These are phyloP conservation scores for Acanthamoeba royreba DNA, from an alignment of 208 protist species.

Conservation along the genomic window DNA sequence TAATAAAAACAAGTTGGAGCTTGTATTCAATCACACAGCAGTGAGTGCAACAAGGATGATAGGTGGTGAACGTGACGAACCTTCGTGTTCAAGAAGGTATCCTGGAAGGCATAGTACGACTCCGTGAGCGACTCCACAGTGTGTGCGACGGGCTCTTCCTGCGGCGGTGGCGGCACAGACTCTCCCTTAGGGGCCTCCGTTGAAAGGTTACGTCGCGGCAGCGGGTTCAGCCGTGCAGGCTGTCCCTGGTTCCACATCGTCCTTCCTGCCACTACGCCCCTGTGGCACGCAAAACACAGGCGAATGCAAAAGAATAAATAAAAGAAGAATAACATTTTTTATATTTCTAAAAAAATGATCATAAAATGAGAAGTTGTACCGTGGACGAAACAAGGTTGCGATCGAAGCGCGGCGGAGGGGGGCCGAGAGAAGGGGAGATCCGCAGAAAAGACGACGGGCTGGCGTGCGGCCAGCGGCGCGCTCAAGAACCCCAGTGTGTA, in stretches of 20 bases:
- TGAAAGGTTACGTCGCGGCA: neutral
- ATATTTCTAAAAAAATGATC: no score
- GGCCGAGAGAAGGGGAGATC: no score
- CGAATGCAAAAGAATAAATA: no score
- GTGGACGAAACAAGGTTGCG: no score
- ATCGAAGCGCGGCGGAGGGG: no score
- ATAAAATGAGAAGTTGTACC: no score
- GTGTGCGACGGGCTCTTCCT: neutral
- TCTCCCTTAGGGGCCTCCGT: neutral
- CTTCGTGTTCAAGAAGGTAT: neutral
- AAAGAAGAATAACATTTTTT: no score
- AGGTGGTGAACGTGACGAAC: neutral
- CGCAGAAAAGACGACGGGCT: no score
- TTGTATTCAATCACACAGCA: neutral
- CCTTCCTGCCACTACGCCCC: no score
- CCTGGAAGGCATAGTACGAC: conserved; percentile 6
- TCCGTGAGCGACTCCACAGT: conserved; percentile 3
- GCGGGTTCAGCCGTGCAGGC: neutral
- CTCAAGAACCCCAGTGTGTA: no score
- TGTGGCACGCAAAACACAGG: no score
- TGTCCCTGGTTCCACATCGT: neutral
- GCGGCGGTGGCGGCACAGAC: neutral
- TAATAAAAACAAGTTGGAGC: neutral
- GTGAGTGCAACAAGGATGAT: neutral
- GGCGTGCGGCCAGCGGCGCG: no score